Evolutionary conservation across 1,284 basidiomycete species (phyloP), one percentile per base, ranked within the genome.

Genomic region (Thelephora terrestris): DNA sequence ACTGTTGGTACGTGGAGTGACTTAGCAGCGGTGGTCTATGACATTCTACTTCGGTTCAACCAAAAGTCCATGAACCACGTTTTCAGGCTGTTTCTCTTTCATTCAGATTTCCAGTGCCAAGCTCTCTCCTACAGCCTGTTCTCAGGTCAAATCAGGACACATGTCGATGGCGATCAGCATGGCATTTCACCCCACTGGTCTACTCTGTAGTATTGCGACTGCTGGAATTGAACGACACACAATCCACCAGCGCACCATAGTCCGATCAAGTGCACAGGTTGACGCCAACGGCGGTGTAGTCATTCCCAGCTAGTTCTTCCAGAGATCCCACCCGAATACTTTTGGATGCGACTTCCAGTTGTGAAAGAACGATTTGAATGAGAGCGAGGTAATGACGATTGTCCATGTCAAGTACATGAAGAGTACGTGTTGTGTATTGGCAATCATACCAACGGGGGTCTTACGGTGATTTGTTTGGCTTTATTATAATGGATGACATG

Each of bases 81-180:
- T 74, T 70, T 47, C 57, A 84, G 12, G 82, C 83, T 3, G 57
- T 71, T 17, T 71, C 80, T 40, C 63, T 87, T 17, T 67, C 72
- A 7, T 74, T 79, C 44, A 37, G n/a, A n/a, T 63, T 56, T 37
- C 12, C 36, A 32, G 43, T 42, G 44, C 25, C 36, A 50, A 10
- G 9, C 10, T 18, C 32, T n/a, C 25, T 24, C 35, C 9, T 23
- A 14, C 34, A 9, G 12, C 25, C 46, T 32, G 43, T 27, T 46
- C 44, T 7, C 21, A 24, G 43, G 44, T 1, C 36, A 36, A 35
- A 2, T 20, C 38, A 81, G 82, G 84, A 4, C 85, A 89, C 58
- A 67, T 72, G 36, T 86, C 84, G 1, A 85, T 90, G 47, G 77
- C 87, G 45, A 90, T 89, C 60, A 76, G 76, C 0, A 69, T 76